These are phyloP conservation scores for Aaosphaeria pasadenensis DNA, from an alignment of 2,329 filamentous ascomycete genomes.

Conservation along the genomic window DNA sequence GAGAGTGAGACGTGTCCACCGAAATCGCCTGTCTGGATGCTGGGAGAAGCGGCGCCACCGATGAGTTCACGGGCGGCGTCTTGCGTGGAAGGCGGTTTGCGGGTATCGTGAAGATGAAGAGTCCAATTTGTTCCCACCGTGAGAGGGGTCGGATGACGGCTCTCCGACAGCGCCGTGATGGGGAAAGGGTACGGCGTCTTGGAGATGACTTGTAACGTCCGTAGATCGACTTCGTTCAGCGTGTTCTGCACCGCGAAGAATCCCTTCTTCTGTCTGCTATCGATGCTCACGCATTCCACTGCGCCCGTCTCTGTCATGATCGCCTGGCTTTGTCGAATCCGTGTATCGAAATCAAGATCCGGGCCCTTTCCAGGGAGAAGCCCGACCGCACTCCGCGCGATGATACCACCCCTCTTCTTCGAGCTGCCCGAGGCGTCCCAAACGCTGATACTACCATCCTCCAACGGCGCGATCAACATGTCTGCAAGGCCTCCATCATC, in stretches of 20 bases:
- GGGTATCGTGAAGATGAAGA: conserved; percentile 78
- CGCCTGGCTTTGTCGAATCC: conserved; percentile 44
- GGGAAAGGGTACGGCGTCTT: conserved; percentile 74
- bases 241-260: conserved; percentile 78
- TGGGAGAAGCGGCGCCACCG: conserved; percentile 10
- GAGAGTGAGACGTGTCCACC: conserved; percentile 67
- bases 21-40: conserved; percentile 51
- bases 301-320: conserved; percentile 69
- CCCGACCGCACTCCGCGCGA: conserved; percentile 64
- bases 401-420: conserved; percentile 62
- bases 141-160: conserved; percentile 64
- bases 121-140: conserved; percentile 81
- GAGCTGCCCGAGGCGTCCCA: conserved; percentile 62
- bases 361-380: conserved; percentile 61
- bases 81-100: conserved; percentile 38
- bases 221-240: conserved; percentile 78
- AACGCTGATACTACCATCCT: conserved; percentile 82
- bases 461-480: conserved; percentile 71
- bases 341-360: conserved; percentile 40
- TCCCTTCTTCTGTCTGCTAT: conserved; percentile 63
- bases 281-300: conserved; percentile 79
- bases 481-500: conserved; percentile 52
- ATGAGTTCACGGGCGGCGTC: conserved; percentile 24
- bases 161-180: conserved; percentile 77
- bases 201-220: conserved; percentile 66